These are phyloP conservation scores for Globisporangium heterothallicum DNA, from an alignment of 352 stramenopile genomes.

Conservation along the genomic window DNA sequence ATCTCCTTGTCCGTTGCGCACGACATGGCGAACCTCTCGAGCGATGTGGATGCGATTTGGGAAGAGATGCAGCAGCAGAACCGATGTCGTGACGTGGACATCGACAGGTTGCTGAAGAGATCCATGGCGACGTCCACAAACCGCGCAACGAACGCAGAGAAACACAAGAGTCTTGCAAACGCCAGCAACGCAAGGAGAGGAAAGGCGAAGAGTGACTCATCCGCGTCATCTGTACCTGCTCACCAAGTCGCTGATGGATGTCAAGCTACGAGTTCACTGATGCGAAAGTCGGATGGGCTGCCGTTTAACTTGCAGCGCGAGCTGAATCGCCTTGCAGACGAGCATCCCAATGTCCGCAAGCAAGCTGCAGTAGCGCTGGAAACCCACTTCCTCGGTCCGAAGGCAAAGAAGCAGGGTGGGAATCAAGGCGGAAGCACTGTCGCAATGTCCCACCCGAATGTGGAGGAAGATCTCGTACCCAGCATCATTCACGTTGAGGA, in stretches of 20 bases:
- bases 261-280: no score
- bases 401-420: background rate
- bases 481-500: background rate
- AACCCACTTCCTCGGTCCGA: slow-evolving; percentile 25
- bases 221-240: background rate
- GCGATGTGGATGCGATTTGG: background rate
- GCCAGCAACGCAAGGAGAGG: background rate
- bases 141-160: background rate
- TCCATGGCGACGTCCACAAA: background rate
- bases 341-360: slow-evolving; percentile 46
- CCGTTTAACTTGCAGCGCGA: slow-evolving; percentile 40
- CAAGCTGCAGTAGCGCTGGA: slow-evolving; percentile 51
- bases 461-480: no score
- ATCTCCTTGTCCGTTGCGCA: no score
- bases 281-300: background rate
- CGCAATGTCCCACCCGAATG: background rate
- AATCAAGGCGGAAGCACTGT: background rate
- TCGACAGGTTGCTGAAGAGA: slow-evolving; percentile 1
- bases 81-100: background rate
- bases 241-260: background rate
- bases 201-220: background rate
- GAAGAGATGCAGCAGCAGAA: slow-evolving; percentile 6
- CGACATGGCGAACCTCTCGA: background rate
- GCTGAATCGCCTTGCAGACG: slow-evolving; percentile 56
- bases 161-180: background rate